A percentile compares a stretch with the other conserved stretches of the same genome.
Evolutionary conservation across 2,329 filamentous ascomycete species (phyloP).

Genomic region (Talaromyces sp.): DNA sequence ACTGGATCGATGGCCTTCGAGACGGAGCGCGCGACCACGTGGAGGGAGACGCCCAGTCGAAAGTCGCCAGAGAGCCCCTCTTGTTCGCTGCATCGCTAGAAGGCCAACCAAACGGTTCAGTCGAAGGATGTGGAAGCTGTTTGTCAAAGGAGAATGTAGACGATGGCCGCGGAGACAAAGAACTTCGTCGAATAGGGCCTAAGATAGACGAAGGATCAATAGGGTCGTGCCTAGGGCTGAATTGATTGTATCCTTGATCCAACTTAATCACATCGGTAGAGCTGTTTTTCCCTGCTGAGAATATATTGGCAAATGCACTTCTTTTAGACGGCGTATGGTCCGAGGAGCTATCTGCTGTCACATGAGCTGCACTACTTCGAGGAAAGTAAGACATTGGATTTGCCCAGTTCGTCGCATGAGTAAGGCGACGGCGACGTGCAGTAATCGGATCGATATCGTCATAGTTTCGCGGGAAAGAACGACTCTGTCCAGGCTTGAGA

Average conservation of each 20-base stretch:
- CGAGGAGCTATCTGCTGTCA: conserved; percentile 39
- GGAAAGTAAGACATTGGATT: conserved; percentile 46
- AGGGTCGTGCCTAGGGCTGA: conserved; percentile 43
- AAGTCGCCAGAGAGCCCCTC: conserved; percentile 46
- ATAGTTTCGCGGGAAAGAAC: conserved; percentile 56
- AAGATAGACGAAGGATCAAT: conserved; percentile 43
- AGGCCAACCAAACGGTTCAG: conserved; percentile 70
- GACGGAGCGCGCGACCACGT: conserved; percentile 74
- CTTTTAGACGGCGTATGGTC: conserved; percentile 36
- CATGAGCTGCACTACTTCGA: conserved; percentile 40
- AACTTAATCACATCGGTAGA: conserved; percentile 27
- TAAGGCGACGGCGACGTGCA: conserved; percentile 49
- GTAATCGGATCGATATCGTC: conserved; percentile 49
- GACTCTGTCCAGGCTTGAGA: conserved; percentile 56
- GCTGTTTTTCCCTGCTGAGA: conserved; percentile 37
- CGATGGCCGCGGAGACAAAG: conserved; percentile 44
- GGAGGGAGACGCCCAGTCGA: conserved; percentile 50
- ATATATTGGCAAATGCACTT: conserved; percentile 40
- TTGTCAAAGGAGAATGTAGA: conserved; percentile 54
- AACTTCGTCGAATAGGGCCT: conserved; percentile 39
- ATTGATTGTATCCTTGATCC: conserved; percentile 42
- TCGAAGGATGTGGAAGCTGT: conserved; percentile 66
- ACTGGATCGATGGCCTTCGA: conserved; percentile 72
- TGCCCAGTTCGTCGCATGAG: conserved; percentile 54
- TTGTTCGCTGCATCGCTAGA: conserved; percentile 48